Evolutionary conservation across 1,284 basidiomycete species (phyloP).

Genomic region (Flammula alnicola): DNA sequence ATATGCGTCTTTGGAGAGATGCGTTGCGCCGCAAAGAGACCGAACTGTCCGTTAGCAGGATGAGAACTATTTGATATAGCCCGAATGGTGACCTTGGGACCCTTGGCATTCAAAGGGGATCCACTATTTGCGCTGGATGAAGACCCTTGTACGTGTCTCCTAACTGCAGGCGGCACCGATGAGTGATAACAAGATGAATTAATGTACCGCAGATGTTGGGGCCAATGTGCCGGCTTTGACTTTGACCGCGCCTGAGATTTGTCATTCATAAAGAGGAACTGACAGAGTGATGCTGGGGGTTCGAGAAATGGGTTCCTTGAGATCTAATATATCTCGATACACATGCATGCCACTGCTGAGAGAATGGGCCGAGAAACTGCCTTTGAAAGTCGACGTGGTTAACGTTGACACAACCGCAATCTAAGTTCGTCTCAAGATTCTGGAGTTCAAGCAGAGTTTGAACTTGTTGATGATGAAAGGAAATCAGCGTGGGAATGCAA

Average conservation of each 20-base stretch:
- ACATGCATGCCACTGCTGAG: no score
- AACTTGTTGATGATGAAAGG: slow-evolving; percentile 12
- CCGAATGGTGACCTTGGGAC: slow-evolving; percentile 46
- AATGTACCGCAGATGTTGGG: slow-evolving; percentile 51
- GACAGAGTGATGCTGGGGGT: neutral
- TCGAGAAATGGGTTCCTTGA: neutral
- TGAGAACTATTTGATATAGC: slow-evolving; percentile 52
- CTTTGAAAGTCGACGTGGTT: no score
- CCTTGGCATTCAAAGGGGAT: slow-evolving; percentile 11
- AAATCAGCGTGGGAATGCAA: slow-evolving; percentile 32
- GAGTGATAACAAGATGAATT: slow-evolving; percentile 46
- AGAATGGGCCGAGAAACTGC: no score
- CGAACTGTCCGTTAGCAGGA: slow-evolving; percentile 83
- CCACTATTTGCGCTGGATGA: slow-evolving; percentile 15
- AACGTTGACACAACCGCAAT: no score
- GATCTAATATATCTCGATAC: no score
- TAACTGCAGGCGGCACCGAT: slow-evolving; percentile 48
- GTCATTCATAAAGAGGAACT: slow-evolving; percentile 2
- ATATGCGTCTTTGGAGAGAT: slow-evolving; percentile 71
- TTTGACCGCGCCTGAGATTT: slow-evolving; percentile 3
- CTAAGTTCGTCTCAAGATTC: no score
- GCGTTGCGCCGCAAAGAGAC: slow-evolving; percentile 79
- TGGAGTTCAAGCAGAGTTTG: neutral
- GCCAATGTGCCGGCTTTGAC: slow-evolving; percentile 54
- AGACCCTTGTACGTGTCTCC: slow-evolving; percentile 23